Percentiles rank a stretch among this genome's conserved stretches.
phyloP scores from a whole-genome alignment of 2,329 filamentous ascomycete genomes.

The Eurotiales sp. region DNA sequence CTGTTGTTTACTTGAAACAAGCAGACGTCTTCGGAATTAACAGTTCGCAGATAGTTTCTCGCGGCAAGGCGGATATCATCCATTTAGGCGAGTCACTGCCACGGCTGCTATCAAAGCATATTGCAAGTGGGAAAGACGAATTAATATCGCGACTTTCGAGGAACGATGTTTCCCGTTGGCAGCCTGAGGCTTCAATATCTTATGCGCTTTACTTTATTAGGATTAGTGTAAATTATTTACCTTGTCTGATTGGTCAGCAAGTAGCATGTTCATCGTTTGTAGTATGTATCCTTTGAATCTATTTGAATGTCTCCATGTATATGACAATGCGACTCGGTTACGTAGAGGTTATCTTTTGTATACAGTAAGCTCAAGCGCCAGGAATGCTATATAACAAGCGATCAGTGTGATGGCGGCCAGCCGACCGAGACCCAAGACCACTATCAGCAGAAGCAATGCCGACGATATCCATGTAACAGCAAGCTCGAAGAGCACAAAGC shows the following conservation, averaged over 20 bases:
- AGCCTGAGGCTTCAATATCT: neutral
- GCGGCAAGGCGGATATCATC: conserved; percentile 25
- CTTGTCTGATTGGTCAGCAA: neutral
- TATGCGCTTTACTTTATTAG: neutral
- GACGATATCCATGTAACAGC: conserved; percentile 10
- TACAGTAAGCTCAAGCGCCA: conserved; percentile 32
- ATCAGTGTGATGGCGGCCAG: conserved; percentile 27
- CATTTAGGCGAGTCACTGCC: conserved; percentile 4
- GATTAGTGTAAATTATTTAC: neutral
- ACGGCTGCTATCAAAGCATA: neutral
- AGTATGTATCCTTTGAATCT: no score
- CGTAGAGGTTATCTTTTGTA: conserved; percentile 11
- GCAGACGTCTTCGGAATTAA: neutral
- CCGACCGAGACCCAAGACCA: conserved; percentile 12
- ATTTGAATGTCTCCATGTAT: no score
- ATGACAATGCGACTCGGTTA: no score
- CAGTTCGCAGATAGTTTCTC: conserved; percentile 21
- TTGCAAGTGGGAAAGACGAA: neutral
- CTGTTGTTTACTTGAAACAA: neutral
- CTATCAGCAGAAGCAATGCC: conserved; percentile 5
- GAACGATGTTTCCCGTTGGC: no score
- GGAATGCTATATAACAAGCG: conserved; percentile 30
- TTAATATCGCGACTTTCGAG: no score
- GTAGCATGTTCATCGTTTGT: no score
- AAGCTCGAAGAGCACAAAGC: conserved; percentile 24